A percentile compares a stretch with the other conserved stretches of the same genome.
These are phyloP conservation scores for Linnemannia hyalina DNA, from an alignment of 192 early-diverging fungal species.

Conservation along the genomic window DNA sequence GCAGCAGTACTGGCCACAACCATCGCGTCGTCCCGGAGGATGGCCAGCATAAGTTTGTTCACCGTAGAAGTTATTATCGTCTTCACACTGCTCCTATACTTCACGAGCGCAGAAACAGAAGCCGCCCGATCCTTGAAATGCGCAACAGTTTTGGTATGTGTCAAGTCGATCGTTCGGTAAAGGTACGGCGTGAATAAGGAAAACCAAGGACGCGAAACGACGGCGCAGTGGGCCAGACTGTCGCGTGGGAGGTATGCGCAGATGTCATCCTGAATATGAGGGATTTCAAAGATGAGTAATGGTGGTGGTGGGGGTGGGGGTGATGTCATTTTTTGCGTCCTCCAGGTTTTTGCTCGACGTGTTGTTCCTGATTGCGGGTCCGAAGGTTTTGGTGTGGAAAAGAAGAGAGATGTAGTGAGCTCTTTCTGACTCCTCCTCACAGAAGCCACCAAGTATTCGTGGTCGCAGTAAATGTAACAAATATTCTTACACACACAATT, in stretches of 20 bases:
- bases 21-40: not conserved
- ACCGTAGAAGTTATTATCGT: not conserved
- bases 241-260: not conserved
- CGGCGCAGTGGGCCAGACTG: not conserved
- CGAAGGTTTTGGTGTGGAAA: no score
- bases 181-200: conserved; percentile 1
- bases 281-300: conserved; percentile 21
- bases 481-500: no score
- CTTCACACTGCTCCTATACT: not conserved
- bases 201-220: not conserved
- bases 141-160: not conserved
- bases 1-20: not conserved
- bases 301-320: not conserved
- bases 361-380: no score
- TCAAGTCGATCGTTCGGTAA: not conserved
- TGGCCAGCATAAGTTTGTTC: not conserved
- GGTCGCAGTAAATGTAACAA: no score
- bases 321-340: not conserved
- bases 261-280: conserved; percentile 16
- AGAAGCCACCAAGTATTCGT: no score
- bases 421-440: no score
- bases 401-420: no score
- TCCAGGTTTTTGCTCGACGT: no score
- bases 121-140: not conserved
- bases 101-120: not conserved